phyloP scores from a whole-genome alignment of 495 filamentous ascomycete species.

The Pseudomonodictys pantanalensis region DNA sequence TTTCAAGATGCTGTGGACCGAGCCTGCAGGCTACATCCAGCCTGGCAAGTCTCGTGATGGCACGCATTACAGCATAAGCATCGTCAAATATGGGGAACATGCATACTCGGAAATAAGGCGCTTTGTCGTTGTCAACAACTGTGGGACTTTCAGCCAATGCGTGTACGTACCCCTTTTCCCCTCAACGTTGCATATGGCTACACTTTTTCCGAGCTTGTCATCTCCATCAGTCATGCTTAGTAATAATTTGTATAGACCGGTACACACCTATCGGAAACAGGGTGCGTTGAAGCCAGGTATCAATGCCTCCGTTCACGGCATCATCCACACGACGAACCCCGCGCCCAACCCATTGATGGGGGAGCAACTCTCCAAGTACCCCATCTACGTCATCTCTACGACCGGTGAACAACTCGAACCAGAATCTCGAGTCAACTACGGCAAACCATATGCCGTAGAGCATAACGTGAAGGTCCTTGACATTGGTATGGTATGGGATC shows the following conservation, averaged over 20 bases:
- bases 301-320: slow-evolving; percentile 28
- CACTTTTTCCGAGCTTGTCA: no score
- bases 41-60: slow-evolving; percentile 19
- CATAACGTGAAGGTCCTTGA: slow-evolving; percentile 33
- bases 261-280: slow-evolving; percentile 31
- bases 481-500: slow-evolving; percentile 37
- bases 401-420: slow-evolving; percentile 34
- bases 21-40: slow-evolving; percentile 27
- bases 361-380: slow-evolving; percentile 23
- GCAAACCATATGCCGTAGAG: slow-evolving; percentile 46
- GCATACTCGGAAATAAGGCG: slow-evolving; percentile 33
- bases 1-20: slow-evolving; percentile 33
- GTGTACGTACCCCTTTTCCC: slow-evolving; percentile 20
- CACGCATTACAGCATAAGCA: slow-evolving; percentile 22
- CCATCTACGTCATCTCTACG: slow-evolving; percentile 14
- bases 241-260: no score
- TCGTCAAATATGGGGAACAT: slow-evolving; percentile 16
- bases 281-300: slow-evolving; percentile 30
- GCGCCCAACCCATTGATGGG: slow-evolving; percentile 7
- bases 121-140: slow-evolving; percentile 35
- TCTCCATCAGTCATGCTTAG: not conserved
- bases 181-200: no score
- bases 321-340: slow-evolving; percentile 27
- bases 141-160: slow-evolving; percentile 25
- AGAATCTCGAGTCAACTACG: slow-evolving; percentile 49